Evolutionary conservation across 768 basidiomycete species (phyloP).

Genomic region (Leucogyrophana mollusca): DNA sequence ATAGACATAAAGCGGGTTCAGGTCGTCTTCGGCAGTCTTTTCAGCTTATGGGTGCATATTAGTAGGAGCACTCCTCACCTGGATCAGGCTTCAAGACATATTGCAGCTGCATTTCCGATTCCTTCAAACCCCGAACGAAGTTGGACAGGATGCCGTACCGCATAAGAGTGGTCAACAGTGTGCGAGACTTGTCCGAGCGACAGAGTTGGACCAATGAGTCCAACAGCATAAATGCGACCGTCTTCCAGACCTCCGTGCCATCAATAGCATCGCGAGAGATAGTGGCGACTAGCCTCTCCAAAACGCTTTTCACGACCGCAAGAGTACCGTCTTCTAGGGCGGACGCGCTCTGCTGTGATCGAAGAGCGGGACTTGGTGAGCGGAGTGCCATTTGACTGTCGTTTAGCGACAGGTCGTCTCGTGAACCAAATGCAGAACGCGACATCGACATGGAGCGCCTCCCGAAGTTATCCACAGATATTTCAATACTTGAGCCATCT

Average conservation of each 20-base stretch:
- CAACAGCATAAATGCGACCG: constrained; percentile 88
- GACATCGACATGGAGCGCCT: constrained; percentile 32
- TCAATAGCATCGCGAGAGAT: constrained; percentile 92
- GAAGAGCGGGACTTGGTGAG: constrained; percentile 15
- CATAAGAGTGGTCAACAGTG: constrained; percentile 55
- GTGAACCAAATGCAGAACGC: constrained; percentile 34
- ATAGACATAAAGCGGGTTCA: constrained; percentile 91
- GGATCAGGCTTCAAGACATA: constrained; percentile 86
- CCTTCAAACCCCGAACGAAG: constrained; percentile 83
- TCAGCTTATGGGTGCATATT: constrained; percentile 3
- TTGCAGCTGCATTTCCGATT: constrained; percentile 72
- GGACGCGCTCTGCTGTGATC: constrained; percentile 15
- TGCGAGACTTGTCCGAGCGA: constrained; percentile 64
- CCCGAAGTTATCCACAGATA: constrained; percentile 16
- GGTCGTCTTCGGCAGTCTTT: constrained; percentile 55
- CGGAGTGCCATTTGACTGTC: constrained; percentile 33
- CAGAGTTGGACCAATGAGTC: constrained; percentile 79
- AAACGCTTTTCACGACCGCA: constrained; percentile 58
- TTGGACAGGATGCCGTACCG: constrained; percentile 77
- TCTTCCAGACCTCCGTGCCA: constrained; percentile 96
- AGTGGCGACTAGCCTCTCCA: constrained; percentile 71
- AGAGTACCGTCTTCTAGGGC: constrained; percentile 64
- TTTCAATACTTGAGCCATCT: constrained; percentile 17
- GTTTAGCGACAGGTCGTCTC: constrained; percentile 38
- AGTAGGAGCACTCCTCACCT: constrained; percentile 46